phyloP scores from a whole-genome alignment of 495 filamentous ascomycete genomes.

The Barbatosphaeria neglecta region DNA sequence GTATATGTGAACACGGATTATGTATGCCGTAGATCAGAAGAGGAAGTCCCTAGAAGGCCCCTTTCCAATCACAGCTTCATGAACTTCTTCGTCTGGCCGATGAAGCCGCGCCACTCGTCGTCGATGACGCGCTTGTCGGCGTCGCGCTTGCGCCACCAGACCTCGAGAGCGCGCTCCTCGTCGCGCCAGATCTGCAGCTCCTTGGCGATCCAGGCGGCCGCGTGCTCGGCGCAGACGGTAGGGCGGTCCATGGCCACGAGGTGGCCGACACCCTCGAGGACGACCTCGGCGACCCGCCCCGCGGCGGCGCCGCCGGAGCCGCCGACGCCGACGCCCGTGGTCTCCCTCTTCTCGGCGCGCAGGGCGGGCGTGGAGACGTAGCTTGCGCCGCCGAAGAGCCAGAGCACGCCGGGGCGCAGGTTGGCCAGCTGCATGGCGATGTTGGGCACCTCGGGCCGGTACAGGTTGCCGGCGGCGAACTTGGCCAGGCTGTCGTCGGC shows the following conservation, averaged over 20 bases:
- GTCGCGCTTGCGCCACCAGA: slow-evolving; percentile 37
- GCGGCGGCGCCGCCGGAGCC: slow-evolving; percentile 52
- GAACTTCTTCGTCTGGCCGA: slow-evolving; percentile 5
- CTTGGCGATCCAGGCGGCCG: slow-evolving; percentile 47
- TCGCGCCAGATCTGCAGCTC: slow-evolving; percentile 54
- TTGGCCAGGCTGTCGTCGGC: background rate
- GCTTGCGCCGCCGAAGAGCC: slow-evolving; percentile 62
- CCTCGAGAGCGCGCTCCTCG: slow-evolving; percentile 48
- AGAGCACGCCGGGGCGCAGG: slow-evolving; percentile 70
- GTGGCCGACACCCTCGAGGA: slow-evolving; percentile 61
- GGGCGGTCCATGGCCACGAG: slow-evolving; percentile 75
- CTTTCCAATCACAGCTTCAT: slow-evolving; percentile 10
- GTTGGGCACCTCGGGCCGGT: slow-evolving; percentile 56
- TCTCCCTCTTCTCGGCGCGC: slow-evolving; percentile 45
- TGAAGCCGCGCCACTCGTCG: slow-evolving; percentile 14
- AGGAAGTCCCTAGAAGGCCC: too few species aligned
- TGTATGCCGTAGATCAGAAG: too few species aligned
- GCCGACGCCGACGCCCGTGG: slow-evolving; percentile 53
- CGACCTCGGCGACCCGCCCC: slow-evolving; percentile 60
- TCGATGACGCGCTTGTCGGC: slow-evolving; percentile 45
- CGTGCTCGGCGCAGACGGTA: slow-evolving; percentile 48
- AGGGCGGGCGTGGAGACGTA: slow-evolving; percentile 44
- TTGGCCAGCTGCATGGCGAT: slow-evolving; percentile 54
- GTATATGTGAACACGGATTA: too few species aligned
- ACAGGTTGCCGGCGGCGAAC: slow-evolving; percentile 44